Evolutionary conservation across 1,139 yeast species (phyloP), one percentile per base, ranked within the genome.

Genomic region (Blastobotrys persicus): DNA sequence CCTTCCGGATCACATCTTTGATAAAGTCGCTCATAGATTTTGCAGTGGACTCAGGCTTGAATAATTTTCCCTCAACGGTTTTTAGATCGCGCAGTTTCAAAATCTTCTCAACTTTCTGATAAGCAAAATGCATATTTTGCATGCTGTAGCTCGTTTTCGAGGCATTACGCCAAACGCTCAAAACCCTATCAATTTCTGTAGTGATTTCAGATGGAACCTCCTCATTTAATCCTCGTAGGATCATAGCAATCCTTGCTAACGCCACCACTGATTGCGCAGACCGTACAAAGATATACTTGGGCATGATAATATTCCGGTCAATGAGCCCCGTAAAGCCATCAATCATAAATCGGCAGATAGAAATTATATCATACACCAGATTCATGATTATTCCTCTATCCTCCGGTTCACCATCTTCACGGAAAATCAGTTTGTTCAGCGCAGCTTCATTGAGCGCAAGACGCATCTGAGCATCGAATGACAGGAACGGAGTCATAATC

Each of bases 91-190:
- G 41, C 12, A 37, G 17, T 12, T 37, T 37, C 3, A 37, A 23
- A 18, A 37, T 37, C 3, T 28, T 6, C 18, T 37, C 41, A 7
- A 37, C 28, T 6, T 23, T 18, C 26, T 19, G 18, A 18, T 37
- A 37, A 16, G 19, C 11, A 19, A 19, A 37, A 14, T 37, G 23
- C 41, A 37, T 37, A 23, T 37, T 37, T 37, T 37, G 26, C 41
- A 37, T 37, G 13, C 41, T 37, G 14, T 37, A 37, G 41, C 41
- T 37, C n/a, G n/a, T 18, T 28, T 23, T 18, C 9, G 41, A 19
- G 6, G 28, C 41, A 11, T 13, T 37, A 4, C 41, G n/a, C 41
- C 41, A 37, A 4, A 23, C 14, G 14, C 3, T 4, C 4, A 37
- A 14, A 9, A 37, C 14, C 13, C 26, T 17, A 13, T 37, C 41